These are phyloP conservation scores for Jatropha podagrica DNA, from an alignment of 441 rosid species.

Conservation along the genomic window DNA sequence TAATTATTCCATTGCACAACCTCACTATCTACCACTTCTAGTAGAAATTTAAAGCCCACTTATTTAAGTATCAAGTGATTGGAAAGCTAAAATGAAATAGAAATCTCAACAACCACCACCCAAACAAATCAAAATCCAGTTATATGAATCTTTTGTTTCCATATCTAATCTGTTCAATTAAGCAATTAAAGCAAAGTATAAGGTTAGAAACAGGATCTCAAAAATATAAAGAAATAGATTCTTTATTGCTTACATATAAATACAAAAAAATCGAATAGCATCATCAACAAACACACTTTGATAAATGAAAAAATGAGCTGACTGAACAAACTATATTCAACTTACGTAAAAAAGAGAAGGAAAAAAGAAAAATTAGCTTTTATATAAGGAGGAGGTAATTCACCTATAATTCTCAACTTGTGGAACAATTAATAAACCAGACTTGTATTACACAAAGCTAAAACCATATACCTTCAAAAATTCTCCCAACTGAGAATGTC, in stretches of 20 bases:
- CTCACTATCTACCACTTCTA: not conserved
- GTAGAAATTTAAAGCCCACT: not conserved
- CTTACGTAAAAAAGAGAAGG: not conserved
- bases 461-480: conserved; percentile 20
- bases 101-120: too few species aligned
- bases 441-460: conserved; percentile 6
- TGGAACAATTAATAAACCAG: not conserved
- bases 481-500: conserved; percentile 16
- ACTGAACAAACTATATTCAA: not conserved
- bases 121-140: too few species aligned
- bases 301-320: conserved; percentile 4
- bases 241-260: not conserved
- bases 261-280: not conserved
- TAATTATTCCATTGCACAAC: not conserved
- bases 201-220: not conserved
- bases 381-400: not conserved
- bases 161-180: too few species aligned
- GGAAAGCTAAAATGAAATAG: too few species aligned
- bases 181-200: not conserved
- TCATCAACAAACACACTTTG: not conserved
- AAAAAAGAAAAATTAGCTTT: conserved; percentile 5
- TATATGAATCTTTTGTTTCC: too few species aligned
- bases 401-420: not conserved
- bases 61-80: too few species aligned
- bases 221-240: not conserved